Base-by-base conservation (phyloP, 2,329 filamentous ascomycete species). In the Colletotrichum scovillei region DNA sequence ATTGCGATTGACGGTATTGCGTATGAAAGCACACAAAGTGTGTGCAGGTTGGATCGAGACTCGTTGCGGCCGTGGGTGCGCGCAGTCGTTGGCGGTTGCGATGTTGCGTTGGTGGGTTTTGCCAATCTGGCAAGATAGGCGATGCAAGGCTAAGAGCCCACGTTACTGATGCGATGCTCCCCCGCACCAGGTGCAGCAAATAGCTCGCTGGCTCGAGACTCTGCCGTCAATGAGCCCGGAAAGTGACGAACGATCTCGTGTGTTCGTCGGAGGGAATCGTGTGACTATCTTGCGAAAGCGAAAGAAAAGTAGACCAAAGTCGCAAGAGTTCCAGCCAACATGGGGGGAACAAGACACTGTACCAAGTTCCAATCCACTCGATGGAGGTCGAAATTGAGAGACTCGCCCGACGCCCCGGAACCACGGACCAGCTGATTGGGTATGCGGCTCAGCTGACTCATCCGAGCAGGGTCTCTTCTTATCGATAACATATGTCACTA, bases 111-210 rank as follows among this genome's bases (percentile, higher is more conserved):
- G 46, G 62, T 42, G 67, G 60, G 30, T 67, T 60, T 62, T 55
- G 71, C 56, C 71, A 60, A 73, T 66, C 71, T 73, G 71, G 56
- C 71, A 70, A 73, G 71, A 73, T 66, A 53, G 71, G 28, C 28
- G 67, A n/a, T 38, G 56, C 67, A 66, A 73, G 71, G 71, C 71
- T 66, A 67, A 67, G 70, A 60, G 28, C 46, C 26, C 49, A 32
- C 59, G 59, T 49, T 22, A n/a, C 19, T 49, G 70, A 62, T 60
- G 26, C 42, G 53, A 53, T 35, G 19, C 55, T 53, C 42, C 66
- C 70, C 70, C 70, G 70, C 70, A 70, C 59, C 55, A 59, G 38
- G 38, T 56, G 32, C 35, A 32, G 14, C 14, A n/a, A 22, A 7
- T 16, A 46, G 19, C 22, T 49, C 58, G 38, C 32, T 68, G 46